Base-by-base conservation (phyloP, 176 grass and related monocot species). In the Rhynchospora breviuscula region DNA sequence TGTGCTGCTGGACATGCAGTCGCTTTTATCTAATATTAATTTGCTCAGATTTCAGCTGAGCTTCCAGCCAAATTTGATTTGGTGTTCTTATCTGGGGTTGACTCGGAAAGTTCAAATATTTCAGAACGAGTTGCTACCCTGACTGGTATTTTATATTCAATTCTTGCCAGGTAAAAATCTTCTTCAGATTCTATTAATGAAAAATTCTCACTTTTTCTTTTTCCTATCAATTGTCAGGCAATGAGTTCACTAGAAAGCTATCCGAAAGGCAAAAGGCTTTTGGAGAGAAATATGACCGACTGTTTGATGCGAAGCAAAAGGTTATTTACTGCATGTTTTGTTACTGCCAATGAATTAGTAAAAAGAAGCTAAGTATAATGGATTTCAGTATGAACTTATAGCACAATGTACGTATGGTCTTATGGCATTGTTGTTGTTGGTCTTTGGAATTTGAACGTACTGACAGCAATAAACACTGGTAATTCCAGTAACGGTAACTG, bases 251-350 rank as follows among this genome's bases (percentile, higher is more conserved):
- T 62, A 64, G 81, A 60, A 84, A 25, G 23, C 78, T 98, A 62
- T 80, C 88, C 60, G 87, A 89, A 67, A 98, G 88, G 87, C 86
- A 85, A 79, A 89, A 89, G 79, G 85, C 83, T 71, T 95, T 98
- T 88, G 88, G 93, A 83, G 83, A 93, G 53, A 95, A 83, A 88
- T 98, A 89, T 74, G 66, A 85, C 58, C 66, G 63, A 48, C 79
- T 49, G 78, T 98, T 95, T 86, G 87, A 90, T 86, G 25, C 80
- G 75, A 89, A 98, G 71, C 84, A 95, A 62, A 93, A 95, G 95
- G 95, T 98, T 74, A 10, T 17, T n/a, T 81, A 40, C 31, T 63
- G 47, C 33, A 12, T 61, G 58, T 7, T 29, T 62, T 80, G 76
- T 44, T 5, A 26, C 17, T 47, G 3, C 56, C 43, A 44, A 60